A percentile compares a stretch with the other conserved stretches of the same genome.
These are phyloP conservation scores for Whalleya microplaca DNA, from an alignment of 2,329 filamentous ascomycete genomes.

Conservation along the genomic window DNA sequence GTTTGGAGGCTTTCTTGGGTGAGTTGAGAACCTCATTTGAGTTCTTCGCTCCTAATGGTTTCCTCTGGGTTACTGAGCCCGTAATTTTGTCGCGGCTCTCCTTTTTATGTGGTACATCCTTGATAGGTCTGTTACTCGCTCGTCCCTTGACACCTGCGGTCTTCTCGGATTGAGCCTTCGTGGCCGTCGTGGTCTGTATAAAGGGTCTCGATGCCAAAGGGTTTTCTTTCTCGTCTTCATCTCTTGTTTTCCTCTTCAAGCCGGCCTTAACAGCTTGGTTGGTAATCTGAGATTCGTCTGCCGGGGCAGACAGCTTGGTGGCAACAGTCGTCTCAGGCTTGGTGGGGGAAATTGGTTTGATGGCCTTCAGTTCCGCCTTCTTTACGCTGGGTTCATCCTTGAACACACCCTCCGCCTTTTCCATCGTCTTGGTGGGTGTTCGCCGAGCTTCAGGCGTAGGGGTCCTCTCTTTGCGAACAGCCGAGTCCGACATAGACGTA, in stretches of 20 bases:
- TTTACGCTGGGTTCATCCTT: slow-evolving; percentile 1
- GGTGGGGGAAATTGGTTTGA: background rate
- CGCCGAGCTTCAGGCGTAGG: slow-evolving; percentile 5
- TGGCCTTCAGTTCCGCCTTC: background rate
- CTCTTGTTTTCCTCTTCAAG: slow-evolving; percentile 62
- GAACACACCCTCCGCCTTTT: slow-evolving; percentile 5
- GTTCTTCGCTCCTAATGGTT: slow-evolving; percentile 60
- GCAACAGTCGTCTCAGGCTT: background rate
- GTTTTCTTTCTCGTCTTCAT: slow-evolving; percentile 56
- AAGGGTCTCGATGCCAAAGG: slow-evolving; percentile 38
- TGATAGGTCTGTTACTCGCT: slow-evolving; percentile 44
- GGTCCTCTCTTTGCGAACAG: slow-evolving; percentile 14
- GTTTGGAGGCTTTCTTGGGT: slow-evolving; percentile 55
- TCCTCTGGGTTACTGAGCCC: slow-evolving; percentile 41
- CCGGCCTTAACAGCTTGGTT: slow-evolving; percentile 47
- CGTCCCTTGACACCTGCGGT: slow-evolving; percentile 38
- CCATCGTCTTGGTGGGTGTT: slow-evolving; percentile 10
- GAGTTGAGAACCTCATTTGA: slow-evolving; percentile 63
- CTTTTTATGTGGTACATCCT: slow-evolving; percentile 46
- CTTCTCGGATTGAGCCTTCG: slow-evolving; percentile 37
- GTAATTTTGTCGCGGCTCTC: slow-evolving; percentile 42
- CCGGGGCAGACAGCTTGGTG: background rate
- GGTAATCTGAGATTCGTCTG: slow-evolving; percentile 16
- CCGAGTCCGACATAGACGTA: slow-evolving; percentile 13
- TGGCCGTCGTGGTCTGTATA: slow-evolving; percentile 30